Conservation (phyloP, 176 grass and related monocot genomes). For the Oryza coarctata region DNA sequence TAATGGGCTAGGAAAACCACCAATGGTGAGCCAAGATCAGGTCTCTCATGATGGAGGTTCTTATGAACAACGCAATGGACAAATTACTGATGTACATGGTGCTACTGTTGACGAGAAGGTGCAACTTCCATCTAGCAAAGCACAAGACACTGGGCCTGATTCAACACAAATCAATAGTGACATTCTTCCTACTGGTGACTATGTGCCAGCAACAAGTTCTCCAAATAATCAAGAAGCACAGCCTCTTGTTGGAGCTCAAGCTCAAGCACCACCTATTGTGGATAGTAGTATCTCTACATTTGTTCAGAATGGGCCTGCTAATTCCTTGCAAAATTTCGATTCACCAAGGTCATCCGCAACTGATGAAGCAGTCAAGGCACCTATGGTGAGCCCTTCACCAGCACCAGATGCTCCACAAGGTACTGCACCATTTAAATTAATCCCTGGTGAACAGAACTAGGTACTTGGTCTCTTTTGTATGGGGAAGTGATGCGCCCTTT, state of each 20-base stretch:
- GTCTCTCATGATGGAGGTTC: background rate
- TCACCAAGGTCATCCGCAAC: no score
- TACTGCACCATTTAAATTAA: conserved; percentile 12
- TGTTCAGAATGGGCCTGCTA: no score
- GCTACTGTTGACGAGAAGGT: background rate
- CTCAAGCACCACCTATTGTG: no score
- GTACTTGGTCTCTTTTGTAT: background rate
- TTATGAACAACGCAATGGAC: background rate
- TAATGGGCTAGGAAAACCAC: background rate
- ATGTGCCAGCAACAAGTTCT: background rate
- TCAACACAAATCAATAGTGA: background rate
- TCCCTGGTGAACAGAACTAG: background rate
- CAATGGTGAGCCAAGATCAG: background rate
- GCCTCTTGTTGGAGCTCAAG: background rate
- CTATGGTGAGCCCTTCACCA: background rate
- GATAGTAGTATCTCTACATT: no score
- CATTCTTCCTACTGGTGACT: background rate
- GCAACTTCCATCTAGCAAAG: background rate
- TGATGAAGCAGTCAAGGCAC: no score
- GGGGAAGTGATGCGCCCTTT: background rate
- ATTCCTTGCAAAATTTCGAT: no score
- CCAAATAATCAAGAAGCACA: background rate
- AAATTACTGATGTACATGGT: background rate
- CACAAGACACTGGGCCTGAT: conserved; percentile 8
- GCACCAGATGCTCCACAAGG: background rate